Evolutionary conservation across 1,284 basidiomycete species (phyloP).

Genomic region (Cryptococcus sp.): DNA sequence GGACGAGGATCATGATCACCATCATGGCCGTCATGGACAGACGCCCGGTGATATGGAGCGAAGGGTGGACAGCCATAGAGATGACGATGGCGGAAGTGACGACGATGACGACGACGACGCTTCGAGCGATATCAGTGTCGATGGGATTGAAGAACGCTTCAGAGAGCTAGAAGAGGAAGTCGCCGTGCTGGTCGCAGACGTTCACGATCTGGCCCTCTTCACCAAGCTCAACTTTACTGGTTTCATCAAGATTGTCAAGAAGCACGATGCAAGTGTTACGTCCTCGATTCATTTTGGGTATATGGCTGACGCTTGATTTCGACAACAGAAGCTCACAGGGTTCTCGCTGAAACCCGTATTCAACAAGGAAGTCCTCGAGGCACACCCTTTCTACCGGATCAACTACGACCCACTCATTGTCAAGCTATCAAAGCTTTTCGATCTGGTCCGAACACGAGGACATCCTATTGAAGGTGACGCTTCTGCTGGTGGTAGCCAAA

Average conservation of each 20-base stretch:
- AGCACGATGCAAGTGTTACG: conserved; percentile 65
- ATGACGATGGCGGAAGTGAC: conserved; percentile 63
- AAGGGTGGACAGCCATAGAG: conserved; percentile 56
- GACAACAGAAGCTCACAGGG: conserved; percentile 60
- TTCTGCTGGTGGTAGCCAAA: conserved; percentile 90
- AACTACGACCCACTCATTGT: conserved; percentile 82
- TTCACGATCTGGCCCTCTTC: conserved; percentile 94
- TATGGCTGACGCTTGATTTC: conserved; percentile 1
- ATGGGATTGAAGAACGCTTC: conserved; percentile 85
- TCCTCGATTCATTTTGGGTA: neutral
- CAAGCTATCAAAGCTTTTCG: conserved; percentile 92
- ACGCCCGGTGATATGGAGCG: conserved; percentile 41
- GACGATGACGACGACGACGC: conserved; percentile 61
- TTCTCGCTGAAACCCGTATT: conserved; percentile 61
- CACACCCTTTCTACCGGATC: conserved; percentile 82
- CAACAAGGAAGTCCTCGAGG: conserved; percentile 89
- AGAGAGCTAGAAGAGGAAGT: conserved; percentile 91
- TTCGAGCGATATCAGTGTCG: conserved; percentile 60
- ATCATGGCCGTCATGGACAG: conserved; percentile 4
- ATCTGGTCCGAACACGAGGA: conserved; percentile 92
- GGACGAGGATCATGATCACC: conserved; percentile 52
- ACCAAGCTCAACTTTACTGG: conserved; percentile 96
- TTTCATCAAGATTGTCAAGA: conserved; percentile 99
- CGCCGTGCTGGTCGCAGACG: conserved; percentile 93
- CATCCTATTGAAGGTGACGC: conserved; percentile 92